phyloP scores from a whole-genome alignment of 2,329 filamentous ascomycete genomes.

The Penicillium sp. region DNA sequence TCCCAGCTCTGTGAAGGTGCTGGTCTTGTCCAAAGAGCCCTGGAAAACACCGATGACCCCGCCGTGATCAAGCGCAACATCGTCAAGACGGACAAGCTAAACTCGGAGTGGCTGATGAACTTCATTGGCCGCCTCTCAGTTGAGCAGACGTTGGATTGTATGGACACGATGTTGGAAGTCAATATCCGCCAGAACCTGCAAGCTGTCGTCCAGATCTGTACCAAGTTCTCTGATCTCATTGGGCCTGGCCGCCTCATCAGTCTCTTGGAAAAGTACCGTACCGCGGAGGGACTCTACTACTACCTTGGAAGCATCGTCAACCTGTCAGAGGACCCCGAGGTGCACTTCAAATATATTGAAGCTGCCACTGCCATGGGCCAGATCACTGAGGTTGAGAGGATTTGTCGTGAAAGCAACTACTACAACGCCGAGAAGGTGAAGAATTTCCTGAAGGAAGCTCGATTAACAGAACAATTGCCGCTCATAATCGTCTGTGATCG shows the following conservation, averaged over 20 bases:
- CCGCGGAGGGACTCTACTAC: slow-evolving; percentile 95
- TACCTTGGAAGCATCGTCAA: slow-evolving; percentile 98
- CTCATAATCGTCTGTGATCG: slow-evolving; percentile 98
- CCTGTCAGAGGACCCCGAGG: slow-evolving; percentile 90
- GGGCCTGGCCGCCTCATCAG: slow-evolving; percentile 88
- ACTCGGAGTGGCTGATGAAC: slow-evolving; percentile 84
- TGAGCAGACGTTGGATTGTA: slow-evolving; percentile 89
- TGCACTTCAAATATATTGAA: slow-evolving; percentile 99
- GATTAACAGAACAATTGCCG: slow-evolving; percentile 87
- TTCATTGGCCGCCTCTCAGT: slow-evolving; percentile 96
- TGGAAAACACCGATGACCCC: slow-evolving; percentile 94
- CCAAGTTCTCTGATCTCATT: slow-evolving; percentile 96
- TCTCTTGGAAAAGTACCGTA: slow-evolving; percentile 96
- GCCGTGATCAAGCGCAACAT: slow-evolving; percentile 90
- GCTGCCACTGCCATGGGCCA: slow-evolving; percentile 93
- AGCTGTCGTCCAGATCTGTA: slow-evolving; percentile 91
- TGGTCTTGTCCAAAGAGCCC: slow-evolving; percentile 80
- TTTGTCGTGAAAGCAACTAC: slow-evolving; percentile 89
- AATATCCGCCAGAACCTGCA: slow-evolving; percentile 98
- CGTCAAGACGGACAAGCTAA: slow-evolving; percentile 80
- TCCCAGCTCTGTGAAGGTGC: slow-evolving; percentile 92
- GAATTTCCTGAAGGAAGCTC: slow-evolving; percentile 98
- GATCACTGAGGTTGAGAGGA: slow-evolving; percentile 93
- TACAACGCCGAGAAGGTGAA: slow-evolving; percentile 96
- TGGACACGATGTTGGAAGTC: slow-evolving; percentile 93